These are phyloP conservation scores for Coemansia sp. DNA, from an alignment of 192 early-diverging fungal species.

Conservation along the genomic window DNA sequence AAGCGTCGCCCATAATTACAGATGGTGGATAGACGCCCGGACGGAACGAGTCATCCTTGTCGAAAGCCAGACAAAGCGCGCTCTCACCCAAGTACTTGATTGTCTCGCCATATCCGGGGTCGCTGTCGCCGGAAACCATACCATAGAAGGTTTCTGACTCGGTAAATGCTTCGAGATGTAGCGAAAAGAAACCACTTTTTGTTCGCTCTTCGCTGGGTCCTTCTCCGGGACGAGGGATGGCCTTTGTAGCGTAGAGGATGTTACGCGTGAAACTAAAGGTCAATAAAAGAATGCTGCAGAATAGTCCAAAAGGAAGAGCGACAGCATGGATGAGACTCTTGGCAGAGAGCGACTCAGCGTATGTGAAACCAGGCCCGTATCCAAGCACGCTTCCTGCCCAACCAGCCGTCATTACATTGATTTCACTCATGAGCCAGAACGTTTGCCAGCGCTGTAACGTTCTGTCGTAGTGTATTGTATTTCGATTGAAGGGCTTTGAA, in stretches of 20 bases:
- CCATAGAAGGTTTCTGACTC: constrained; percentile 35
- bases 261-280: constrained; percentile 55
- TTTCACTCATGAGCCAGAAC: constrained; percentile 50
- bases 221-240: constrained; percentile 68
- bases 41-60: constrained; percentile 57
- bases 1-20: constrained; percentile 72
- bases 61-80: constrained; percentile 72
- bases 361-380: constrained; percentile 64
- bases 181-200: constrained; percentile 55
- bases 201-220: constrained; percentile 69
- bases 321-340: constrained; percentile 54
- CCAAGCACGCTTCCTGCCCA: constrained; percentile 30
- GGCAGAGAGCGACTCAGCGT: constrained; percentile 64
- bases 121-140: constrained; percentile 57
- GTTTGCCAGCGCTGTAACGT: constrained; percentile 52
- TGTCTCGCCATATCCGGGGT: constrained; percentile 86
- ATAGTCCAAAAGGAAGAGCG: constrained; percentile 37
- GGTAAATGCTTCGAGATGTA: constrained; percentile 38
- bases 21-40: constrained; percentile 81
- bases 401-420: constrained; percentile 27
- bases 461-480: constrained; percentile 46
- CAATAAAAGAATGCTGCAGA: constrained; percentile 30
- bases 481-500: constrained; percentile 16
- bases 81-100: constrained; percentile 77
- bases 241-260: constrained; percentile 48